These are phyloP conservation scores for Diospyros lotus DNA, from an alignment of 148 eudicot genomes.

Conservation along the genomic window DNA sequence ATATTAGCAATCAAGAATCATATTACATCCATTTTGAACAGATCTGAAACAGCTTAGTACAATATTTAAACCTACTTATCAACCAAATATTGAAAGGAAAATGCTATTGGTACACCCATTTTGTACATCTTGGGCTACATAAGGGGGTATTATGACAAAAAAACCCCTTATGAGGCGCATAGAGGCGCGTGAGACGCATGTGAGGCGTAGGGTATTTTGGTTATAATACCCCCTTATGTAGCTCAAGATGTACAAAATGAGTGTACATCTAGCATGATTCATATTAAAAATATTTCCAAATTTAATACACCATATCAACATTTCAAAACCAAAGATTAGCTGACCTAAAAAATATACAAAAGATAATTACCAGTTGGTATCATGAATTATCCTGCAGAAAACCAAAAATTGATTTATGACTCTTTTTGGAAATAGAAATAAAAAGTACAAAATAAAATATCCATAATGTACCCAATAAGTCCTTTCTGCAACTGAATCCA, in stretches of 20 bases:
- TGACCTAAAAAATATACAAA: background rate
- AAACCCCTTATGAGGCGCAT: no score
- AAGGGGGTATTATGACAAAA: no score
- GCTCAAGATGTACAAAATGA: no score
- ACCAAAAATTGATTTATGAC: background rate
- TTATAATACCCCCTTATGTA: no score
- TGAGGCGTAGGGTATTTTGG: no score
- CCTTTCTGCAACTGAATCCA: no score
- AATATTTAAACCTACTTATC: background rate
- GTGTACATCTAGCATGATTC: no score
- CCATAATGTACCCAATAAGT: background rate
- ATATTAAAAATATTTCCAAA: background rate
- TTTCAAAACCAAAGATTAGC: background rate
- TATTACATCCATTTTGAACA: background rate
- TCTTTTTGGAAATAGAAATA: background rate
- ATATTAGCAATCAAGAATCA: conserved; percentile 1
- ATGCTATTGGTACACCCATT: no score
- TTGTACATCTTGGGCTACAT: no score
- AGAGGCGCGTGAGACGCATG: no score
- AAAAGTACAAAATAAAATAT: background rate
- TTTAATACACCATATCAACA: background rate
- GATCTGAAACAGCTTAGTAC: background rate
- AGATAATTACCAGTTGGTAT: background rate
- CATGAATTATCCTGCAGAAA: background rate
- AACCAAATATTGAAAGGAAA: no score